Evolutionary conservation across 805 yeast species (phyloP).

Genomic region (Hanseniaspora vineae): DNA sequence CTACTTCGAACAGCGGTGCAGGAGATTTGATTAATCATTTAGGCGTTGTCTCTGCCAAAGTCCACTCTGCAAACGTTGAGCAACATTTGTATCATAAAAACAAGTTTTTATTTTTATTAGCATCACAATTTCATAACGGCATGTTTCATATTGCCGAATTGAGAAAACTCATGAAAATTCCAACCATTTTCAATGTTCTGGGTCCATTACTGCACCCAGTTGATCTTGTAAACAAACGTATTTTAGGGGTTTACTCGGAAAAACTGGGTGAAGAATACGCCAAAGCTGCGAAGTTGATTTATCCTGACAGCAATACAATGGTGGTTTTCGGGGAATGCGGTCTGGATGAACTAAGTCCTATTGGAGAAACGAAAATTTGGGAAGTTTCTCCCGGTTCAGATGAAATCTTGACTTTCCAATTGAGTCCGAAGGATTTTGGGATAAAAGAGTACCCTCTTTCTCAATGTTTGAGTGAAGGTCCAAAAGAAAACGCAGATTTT

Average conservation of each 20-base stretch:
- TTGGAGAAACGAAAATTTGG: slow-evolving; percentile 79
- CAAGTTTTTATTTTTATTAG: slow-evolving; percentile 61
- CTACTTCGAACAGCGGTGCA: slow-evolving; percentile 86
- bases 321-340: slow-evolving; percentile 92
- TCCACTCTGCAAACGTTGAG: slow-evolving; percentile 46
- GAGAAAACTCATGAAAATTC: slow-evolving; percentile 72
- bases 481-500: slow-evolving; percentile 65
- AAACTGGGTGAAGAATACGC: slow-evolving; percentile 75
- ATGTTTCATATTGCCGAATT: slow-evolving; percentile 73
- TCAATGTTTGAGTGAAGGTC: slow-evolving; percentile 73
- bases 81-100: slow-evolving; percentile 35
- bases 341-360: slow-evolving; percentile 86
- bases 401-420: slow-evolving; percentile 28
- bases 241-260: slow-evolving; percentile 81
- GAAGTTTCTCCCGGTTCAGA: slow-evolving; percentile 25
- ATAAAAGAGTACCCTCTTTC: slow-evolving; percentile 57
- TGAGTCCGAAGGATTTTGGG: slow-evolving; percentile 72
- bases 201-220: slow-evolving; percentile 95
- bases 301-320: slow-evolving; percentile 41
- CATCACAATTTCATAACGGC: slow-evolving; percentile 89
- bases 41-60: slow-evolving; percentile 72
- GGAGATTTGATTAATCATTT: slow-evolving; percentile 73
- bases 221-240: slow-evolving; percentile 46
- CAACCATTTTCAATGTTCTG: slow-evolving; percentile 84
- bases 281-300: slow-evolving; percentile 54